phyloP scores from a whole-genome alignment of 495 filamentous ascomycete genomes.

The Lichina pygmaea region DNA sequence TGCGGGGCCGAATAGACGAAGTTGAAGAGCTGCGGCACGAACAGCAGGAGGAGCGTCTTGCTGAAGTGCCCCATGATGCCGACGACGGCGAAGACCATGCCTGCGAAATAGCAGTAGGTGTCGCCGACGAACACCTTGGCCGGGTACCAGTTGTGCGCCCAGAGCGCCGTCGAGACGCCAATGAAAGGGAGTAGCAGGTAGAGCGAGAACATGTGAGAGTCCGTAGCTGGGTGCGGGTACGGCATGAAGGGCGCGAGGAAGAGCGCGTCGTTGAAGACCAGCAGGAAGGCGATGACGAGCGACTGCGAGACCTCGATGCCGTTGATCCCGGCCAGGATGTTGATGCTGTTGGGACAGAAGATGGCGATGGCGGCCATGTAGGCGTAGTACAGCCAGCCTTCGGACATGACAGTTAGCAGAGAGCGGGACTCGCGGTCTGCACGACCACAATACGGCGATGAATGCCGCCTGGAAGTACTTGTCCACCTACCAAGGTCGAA shows the following conservation, averaged over 20 bases:
- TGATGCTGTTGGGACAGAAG: constrained; percentile 95
- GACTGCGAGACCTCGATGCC: constrained; percentile 92
- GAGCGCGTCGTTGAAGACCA: constrained; percentile 59
- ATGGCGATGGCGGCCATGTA: constrained; percentile 93
- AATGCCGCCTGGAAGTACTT: not conserved
- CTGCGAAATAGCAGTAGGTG: constrained; percentile 97
- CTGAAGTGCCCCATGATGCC: constrained; percentile 92
- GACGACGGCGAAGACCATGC: constrained; percentile 96
- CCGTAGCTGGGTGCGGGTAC: constrained; percentile 75
- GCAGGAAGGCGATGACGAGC: constrained; percentile 59
- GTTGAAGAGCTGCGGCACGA: constrained; percentile 90
- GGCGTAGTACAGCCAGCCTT: constrained; percentile 61
- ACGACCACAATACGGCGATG: too few relatives aligned
- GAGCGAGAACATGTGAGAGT: constrained; percentile 84
- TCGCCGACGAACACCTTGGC: constrained; percentile 89
- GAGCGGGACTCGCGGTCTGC: not conserved
- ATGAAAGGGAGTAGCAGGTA: constrained; percentile 87
- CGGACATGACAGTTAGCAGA: not conserved
- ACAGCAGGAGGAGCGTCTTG: constrained; percentile 77
- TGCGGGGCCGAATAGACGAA: constrained; percentile 84
- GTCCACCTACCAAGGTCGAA: constrained; percentile 36
- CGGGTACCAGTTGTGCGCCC: constrained; percentile 89
- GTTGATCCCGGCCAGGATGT: constrained; percentile 94
- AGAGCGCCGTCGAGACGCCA: constrained; percentile 66
- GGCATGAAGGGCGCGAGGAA: constrained; percentile 41